Percentiles rank a stretch among this genome's conserved stretches.
phyloP scores from a whole-genome alignment of 1,284 basidiomycete genomes.

The Calocybe gambosa region DNA sequence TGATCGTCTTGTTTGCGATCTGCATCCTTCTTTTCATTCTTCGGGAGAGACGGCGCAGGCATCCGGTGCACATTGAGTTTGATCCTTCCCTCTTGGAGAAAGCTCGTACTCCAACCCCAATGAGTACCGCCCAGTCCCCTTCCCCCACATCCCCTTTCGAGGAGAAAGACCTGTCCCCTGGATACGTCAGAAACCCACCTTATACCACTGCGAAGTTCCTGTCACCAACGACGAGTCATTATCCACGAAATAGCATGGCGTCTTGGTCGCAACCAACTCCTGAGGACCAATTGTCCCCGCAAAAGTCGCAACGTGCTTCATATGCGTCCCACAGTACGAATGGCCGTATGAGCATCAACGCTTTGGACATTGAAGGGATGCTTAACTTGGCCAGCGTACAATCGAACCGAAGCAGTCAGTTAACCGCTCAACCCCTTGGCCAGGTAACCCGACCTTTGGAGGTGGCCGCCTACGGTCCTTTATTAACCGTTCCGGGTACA shows the following conservation, averaged over 20 bases:
- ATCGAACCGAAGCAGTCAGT: constrained; percentile 21
- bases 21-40: constrained; percentile 38
- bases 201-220: constrained; percentile 27
- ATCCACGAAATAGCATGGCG: constrained; percentile 21
- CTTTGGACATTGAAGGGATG: constrained; percentile 48
- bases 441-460: constrained; percentile 5
- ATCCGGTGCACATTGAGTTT: constrained; percentile 15
- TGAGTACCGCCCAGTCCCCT: background rate
- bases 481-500: constrained; percentile 13
- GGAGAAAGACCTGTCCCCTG: constrained; percentile 6
- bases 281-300: constrained; percentile 20
- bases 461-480: constrained; percentile 9
- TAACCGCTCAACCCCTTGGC: constrained; percentile 12
- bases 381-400: constrained; percentile 43
- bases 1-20: constrained; percentile 33
- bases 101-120: constrained; percentile 9
- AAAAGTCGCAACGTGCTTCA: background rate
- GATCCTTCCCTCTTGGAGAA: constrained; percentile 23
- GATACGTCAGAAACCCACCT: constrained; percentile 26
- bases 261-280: constrained; percentile 23
- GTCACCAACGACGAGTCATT: constrained; percentile 20
- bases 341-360: constrained; percentile 22
- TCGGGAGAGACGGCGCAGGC: constrained; percentile 33
- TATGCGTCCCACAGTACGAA: constrained; percentile 1
- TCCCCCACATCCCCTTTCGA: constrained; percentile 1